Percentiles rank a stretch among this genome's conserved stretches.
Evolutionary conservation across 352 stramenopile genomes (phyloP).

Genomic region (Saprolegnia parasitica): DNA sequence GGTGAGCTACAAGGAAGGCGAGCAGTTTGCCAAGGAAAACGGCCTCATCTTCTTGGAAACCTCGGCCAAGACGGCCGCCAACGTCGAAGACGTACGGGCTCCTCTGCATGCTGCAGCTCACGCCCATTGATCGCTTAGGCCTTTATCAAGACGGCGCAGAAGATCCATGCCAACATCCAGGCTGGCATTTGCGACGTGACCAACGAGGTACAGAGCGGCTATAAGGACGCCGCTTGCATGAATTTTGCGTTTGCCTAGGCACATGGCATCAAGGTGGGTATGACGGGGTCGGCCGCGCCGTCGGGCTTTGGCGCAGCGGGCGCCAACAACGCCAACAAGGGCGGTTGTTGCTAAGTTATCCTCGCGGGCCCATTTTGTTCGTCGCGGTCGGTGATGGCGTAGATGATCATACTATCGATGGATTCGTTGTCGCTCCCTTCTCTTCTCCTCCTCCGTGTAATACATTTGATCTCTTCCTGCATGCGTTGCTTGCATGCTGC

Average conservation of each 20-base stretch:
- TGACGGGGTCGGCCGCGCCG: constrained; percentile 72
- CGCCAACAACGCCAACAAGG: constrained; percentile 54
- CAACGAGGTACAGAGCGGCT: constrained; percentile 71
- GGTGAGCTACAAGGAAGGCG: constrained; percentile 96
- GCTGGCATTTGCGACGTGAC: constrained; percentile 92
- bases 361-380: neutral
- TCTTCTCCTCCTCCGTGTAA: constrained; percentile 5
- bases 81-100: constrained; percentile 96
- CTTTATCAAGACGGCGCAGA: constrained; percentile 94
- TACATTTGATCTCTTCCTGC: neutral
- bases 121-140: constrained; percentile 43
- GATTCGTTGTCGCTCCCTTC: constrained; percentile 5
- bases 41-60: constrained; percentile 99
- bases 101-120: constrained; percentile 19
- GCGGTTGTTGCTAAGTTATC: constrained; percentile 68
- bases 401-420: neutral
- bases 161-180: constrained; percentile 96
- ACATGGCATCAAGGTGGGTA: constrained; percentile 86
- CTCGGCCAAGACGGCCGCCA: constrained; percentile 97
- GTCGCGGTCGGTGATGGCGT: neutral
- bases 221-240: neutral
- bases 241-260: constrained; percentile 38
- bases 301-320: constrained; percentile 75
- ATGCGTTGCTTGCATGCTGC: no score
- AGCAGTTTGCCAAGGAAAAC: constrained; percentile 98